Base-by-base conservation (phyloP, 495 filamentous ascomycete species). In the Talaromyces proteolyticus region DNA sequence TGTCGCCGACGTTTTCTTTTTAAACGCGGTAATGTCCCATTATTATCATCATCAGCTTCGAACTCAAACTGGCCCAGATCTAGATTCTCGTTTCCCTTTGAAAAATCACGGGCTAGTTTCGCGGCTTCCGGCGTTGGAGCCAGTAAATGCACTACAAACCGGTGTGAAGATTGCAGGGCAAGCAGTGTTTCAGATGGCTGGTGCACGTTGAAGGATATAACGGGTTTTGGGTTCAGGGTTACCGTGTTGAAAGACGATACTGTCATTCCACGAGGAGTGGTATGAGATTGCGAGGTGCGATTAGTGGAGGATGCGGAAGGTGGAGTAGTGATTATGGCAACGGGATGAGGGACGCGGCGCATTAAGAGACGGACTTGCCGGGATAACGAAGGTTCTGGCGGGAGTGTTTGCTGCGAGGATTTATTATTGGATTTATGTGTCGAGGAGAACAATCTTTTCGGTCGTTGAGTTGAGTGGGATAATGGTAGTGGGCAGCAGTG, bases 191-290 rank as follows among this genome's bases (percentile, higher is more conserved):
- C 77, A 24, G 85, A 89, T 8, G 89, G 88, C 5, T 76, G 68
- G 19, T 75, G 76, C 51, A 95, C 76, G 57, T 95, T 95, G 77
- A 95, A 91, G 26, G 83, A 84, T 29, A 93, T 75, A 21, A 85
- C 72, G 0, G 89, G 88, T 3, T 68, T 56, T 0, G 88, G 88
- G 11, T 58, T 50, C 1, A 93, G 70, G 0, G 84, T 78, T 20
- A 95, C 77, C 0, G 87, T 88, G 17, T 79, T 90, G 70, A 95
- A 86, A 11, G 87, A 91, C 17, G 89, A 94, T 55, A 92, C 82
- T 20, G 88, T 90, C 73, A 93, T 85, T 46, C 80, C 89, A 20
- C 76, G 72, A 47, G 68, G 63, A 25, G 62, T 58, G 44, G 57
- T 53, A 23, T 62, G 50, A 38, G 53, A 22, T 16, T 47, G 45